Evolutionary conservation across 1,284 basidiomycete species (phyloP), one percentile per base, ranked within the genome.

Genomic region (Meripilus lineatus): DNA sequence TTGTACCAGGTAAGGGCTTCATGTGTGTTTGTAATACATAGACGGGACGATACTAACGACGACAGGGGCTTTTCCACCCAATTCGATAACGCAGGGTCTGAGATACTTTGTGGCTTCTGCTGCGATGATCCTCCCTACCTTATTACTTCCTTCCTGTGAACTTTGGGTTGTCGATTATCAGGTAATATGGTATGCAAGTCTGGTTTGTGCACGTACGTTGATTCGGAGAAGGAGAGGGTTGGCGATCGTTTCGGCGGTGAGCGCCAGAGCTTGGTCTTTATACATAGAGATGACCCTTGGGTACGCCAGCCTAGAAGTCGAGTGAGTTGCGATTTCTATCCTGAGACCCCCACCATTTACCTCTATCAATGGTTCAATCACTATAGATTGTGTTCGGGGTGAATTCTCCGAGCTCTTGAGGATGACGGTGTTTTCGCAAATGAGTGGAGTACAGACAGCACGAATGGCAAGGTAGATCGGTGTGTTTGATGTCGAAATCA

Each of bases 81-180:
- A 72, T 64, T 83, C 84, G 23, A 88, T 65, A 1, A 86, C 75
- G 42, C 77, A 79, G 8, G 85, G 80, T 46, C 85, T 87, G 14
- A 89, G 68, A 49, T 82, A 69, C 56, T 84, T 85, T 14, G 82
- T 84, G 1, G 83, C 82, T 52, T 86, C 84, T 8, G 66, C 66
- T 3, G 84, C 84, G 34, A 89, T 74, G 45, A 87, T 79, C 54
- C 71, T 74, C 13, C 84, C 86, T 13, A 89, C 79, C 23, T 70
- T 70, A 40, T 79, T 75, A 36, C 79, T 81, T n/a, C n/a, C n/a
- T n/a, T 8, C 85, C 86, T 11, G 84, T 87, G 63, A 82, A 87
- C 71, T 83, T 48, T 40, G 61, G 5, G 22, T 7, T 17, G 6
- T 39, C 7, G 23, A 30, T 30, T n/a, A 30, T 30, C 28, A 30